Conservation (phyloP, 805 yeast genomes). For the Metschnikowia drakensbergensis region DNA sequence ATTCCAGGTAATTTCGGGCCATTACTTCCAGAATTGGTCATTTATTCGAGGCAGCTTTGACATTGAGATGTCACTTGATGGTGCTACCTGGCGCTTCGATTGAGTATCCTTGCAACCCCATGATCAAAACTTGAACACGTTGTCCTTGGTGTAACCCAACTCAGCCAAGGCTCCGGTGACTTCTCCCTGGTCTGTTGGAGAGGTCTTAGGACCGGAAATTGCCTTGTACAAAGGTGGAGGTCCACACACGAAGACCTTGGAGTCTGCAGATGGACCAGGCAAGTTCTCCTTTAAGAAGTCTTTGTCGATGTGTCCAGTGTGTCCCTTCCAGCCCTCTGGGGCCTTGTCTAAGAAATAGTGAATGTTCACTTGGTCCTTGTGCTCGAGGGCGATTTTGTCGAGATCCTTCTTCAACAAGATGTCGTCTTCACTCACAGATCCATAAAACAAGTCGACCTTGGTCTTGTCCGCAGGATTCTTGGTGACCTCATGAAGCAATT, state of each 20-base stretch:
- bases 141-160: slow-evolving; percentile 79
- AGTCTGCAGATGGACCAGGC: slow-evolving; percentile 58
- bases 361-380: slow-evolving; percentile 76
- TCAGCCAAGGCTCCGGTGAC: slow-evolving; percentile 83
- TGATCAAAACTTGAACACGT: slow-evolving; percentile 79
- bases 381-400: slow-evolving; percentile 59
- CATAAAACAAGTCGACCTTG: slow-evolving; percentile 78
- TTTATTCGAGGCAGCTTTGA: no score
- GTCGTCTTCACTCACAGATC: slow-evolving; percentile 73
- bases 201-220: slow-evolving; percentile 76
- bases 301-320: slow-evolving; percentile 73
- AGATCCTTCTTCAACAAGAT: slow-evolving; percentile 75
- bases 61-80: no score
- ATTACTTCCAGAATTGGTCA: no score
- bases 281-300: slow-evolving; percentile 61
- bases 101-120: no score
- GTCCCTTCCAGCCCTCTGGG: slow-evolving; percentile 50
- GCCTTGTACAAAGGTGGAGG: slow-evolving; percentile 91
- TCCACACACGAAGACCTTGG: slow-evolving; percentile 84
- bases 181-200: slow-evolving; percentile 94
- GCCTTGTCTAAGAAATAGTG: slow-evolving; percentile 76
- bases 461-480: slow-evolving; percentile 85
- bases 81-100: no score
- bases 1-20: no score
- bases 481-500: slow-evolving; percentile 72